Conservation (phyloP, 2,329 filamentous ascomycete species). For the Ascochyta viciae-villosae region DNA sequence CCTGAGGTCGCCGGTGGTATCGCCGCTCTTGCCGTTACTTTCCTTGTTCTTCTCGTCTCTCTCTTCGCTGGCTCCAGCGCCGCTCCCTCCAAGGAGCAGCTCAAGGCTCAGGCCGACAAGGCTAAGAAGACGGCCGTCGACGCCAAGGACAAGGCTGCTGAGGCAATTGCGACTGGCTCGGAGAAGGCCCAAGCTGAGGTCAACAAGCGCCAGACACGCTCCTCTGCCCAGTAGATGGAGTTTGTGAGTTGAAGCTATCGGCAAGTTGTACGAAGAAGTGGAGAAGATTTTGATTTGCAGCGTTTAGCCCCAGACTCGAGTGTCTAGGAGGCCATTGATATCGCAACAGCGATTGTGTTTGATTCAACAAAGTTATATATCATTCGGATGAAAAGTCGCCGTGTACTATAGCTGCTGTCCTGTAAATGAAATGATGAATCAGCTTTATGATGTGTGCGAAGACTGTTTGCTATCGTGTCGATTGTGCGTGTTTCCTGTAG, state of each 20-base stretch:
- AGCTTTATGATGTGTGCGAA: conserved; percentile 5
- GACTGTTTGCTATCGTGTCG: not conserved
- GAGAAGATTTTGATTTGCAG: conserved; percentile 3
- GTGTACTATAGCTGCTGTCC: conserved; percentile 40
- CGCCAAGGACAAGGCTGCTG: conserved; percentile 74
- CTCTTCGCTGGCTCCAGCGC: conserved; percentile 71
- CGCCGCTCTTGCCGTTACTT: conserved; percentile 71
- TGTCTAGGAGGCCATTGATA: conserved; percentile 23
- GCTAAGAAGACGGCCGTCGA: conserved; percentile 74
- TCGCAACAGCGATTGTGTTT: conserved; percentile 29
- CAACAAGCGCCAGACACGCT: conserved; percentile 66
- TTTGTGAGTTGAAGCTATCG: conserved; percentile 7
- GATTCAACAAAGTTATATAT: conserved; percentile 32
- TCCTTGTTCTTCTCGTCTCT: conserved; percentile 74
- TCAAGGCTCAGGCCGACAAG: conserved; percentile 76
- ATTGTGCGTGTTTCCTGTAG: not conserved
- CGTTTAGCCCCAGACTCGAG: conserved; percentile 18
- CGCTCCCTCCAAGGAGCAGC: conserved; percentile 68
- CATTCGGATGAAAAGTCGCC: conserved; percentile 36
- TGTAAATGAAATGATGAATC: conserved; percentile 24
- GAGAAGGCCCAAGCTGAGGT: conserved; percentile 77
- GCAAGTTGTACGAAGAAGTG: not conserved
- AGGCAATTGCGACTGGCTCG: conserved; percentile 65
- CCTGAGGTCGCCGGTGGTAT: conserved; percentile 88
- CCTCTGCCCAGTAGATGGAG: conserved; percentile 39